Base-by-base conservation (phyloP, 176 grass and related monocot species). In the Alopecurus myosuroides region DNA sequence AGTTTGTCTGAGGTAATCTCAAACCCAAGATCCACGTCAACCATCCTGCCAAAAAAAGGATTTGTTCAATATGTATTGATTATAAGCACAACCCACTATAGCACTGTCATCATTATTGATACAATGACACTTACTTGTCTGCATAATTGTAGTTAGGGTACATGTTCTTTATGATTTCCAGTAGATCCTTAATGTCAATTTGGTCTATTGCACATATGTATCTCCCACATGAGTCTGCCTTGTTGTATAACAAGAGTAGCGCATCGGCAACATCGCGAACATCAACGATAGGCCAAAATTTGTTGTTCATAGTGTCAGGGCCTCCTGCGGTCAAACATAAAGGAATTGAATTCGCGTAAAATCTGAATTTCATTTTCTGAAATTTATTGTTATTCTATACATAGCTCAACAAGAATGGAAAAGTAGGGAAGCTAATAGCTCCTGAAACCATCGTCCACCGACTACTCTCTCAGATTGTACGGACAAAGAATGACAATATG, bases 61-160 rank as follows among this genome's bases (percentile, higher is more conserved):
- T 15, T 46, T 3, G 11, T 41, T 39, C 28, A 40, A 39, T 22
- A 7, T 77, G 40, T 26, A 14, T 37, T 7, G 36, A 23, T 4
- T 14, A 25, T 15, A 9, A 37, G 31, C 50, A 77, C 23, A 71
- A 42, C 12, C 55, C n/a, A 58, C 55, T 26, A n/a, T n/a, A 58
- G 2, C n/a, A 11, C 26, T 29, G 2, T 45, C 22, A 11, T 41
- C 17, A 0, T 45, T 3, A 3, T 52, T 31, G 30, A 9, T 26
- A 58, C 13, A 14, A 78, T 78, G 14, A 3, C 25, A 60, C 76
- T 31, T 50, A 90, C 88, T 72, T 86, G 28, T 77, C 56, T 10
- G 4, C 49, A 58, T 86, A 90, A 7, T 5, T 71, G 62, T 90
- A 78, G 50, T 73, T 60, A 17, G 83, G 85, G 49, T 85, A 55